A percentile compares a stretch with the other conserved stretches of the same genome.
Conservation (phyloP, 139 green algal genomes). For the Tetradesmus obliquus region DNA sequence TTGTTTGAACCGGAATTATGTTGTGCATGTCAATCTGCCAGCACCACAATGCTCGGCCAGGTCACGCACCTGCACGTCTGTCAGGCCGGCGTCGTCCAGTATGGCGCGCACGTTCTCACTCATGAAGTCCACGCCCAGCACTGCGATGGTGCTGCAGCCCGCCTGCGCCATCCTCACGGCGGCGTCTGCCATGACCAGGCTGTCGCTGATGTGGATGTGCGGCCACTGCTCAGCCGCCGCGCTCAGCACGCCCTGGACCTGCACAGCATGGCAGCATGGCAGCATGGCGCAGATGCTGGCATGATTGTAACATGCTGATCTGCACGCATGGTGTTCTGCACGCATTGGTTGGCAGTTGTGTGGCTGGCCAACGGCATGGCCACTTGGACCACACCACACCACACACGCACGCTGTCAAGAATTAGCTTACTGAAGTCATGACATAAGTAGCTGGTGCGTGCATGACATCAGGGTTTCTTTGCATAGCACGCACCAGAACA, state of each 20-base stretch:
- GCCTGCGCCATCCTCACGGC: conserved; percentile 87
- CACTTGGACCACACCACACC: too few relatives aligned
- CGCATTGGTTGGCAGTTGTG: background rate
- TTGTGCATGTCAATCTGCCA: too few relatives aligned
- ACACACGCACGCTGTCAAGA: too few relatives aligned
- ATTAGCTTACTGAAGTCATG: too few relatives aligned
- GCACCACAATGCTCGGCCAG: background rate
- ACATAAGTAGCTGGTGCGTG: too few relatives aligned
- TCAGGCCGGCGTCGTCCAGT: conserved; percentile 81
- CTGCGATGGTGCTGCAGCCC: conserved; percentile 87
- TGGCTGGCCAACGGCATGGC: too few relatives aligned
- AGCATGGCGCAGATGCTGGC: background rate
- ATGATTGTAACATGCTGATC: background rate
- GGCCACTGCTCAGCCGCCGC: conserved; percentile 86
- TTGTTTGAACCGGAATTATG: too few relatives aligned
- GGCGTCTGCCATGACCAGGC: conserved; percentile 92
- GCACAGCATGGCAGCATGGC: background rate
- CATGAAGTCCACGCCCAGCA: conserved; percentile 99
- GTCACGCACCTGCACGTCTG: conserved; percentile 46
- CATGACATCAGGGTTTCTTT: background rate
- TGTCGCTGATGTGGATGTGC: conserved; percentile 97
- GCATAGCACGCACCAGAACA: background rate
- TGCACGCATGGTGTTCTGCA: background rate
- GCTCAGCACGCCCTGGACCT: conserved; percentile 95
- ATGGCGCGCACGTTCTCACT: conserved; percentile 98